A percentile compares a stretch with the other conserved stretches of the same genome.
Conservation (phyloP, 805 yeast genomes). For the Lipomyces yamadae region DNA sequence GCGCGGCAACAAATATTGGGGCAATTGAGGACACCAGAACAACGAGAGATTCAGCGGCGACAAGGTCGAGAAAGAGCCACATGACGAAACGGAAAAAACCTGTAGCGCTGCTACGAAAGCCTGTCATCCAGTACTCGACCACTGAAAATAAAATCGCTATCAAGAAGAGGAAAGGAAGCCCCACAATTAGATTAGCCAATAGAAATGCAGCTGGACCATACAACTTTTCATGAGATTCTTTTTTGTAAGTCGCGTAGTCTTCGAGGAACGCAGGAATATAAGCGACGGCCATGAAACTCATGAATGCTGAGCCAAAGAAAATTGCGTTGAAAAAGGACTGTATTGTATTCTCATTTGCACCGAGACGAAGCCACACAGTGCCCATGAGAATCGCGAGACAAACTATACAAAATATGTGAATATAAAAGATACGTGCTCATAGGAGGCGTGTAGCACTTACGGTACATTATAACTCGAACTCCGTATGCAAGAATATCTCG, state of each 20-base stretch:
- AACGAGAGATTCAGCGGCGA: slow-evolving; percentile 52
- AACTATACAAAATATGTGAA: slow-evolving; percentile 22
- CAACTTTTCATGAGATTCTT: slow-evolving; percentile 49
- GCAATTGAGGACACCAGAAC: slow-evolving; percentile 46
- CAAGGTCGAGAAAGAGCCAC: slow-evolving; percentile 50
- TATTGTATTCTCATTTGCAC: slow-evolving; percentile 40
- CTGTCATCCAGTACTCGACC: slow-evolving; percentile 48
- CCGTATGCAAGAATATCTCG: slow-evolving; percentile 49
- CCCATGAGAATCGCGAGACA: slow-evolving; percentile 53
- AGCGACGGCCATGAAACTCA: slow-evolving; percentile 43
- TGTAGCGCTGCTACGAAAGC: slow-evolving; percentile 44
- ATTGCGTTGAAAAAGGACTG: slow-evolving; percentile 47
- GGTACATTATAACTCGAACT: slow-evolving; percentile 49
- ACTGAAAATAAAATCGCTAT: slow-evolving; percentile 46
- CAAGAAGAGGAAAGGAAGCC: slow-evolving; percentile 48
- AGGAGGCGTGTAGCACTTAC: neutral
- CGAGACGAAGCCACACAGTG: slow-evolving; percentile 48
- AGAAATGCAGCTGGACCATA: slow-evolving; percentile 49
- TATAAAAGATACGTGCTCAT: neutral
- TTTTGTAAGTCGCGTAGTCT: slow-evolving; percentile 44
- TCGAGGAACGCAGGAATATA: slow-evolving; percentile 51
- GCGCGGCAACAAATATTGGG: slow-evolving; percentile 49
- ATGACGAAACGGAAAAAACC: slow-evolving; percentile 48
- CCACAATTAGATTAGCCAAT: slow-evolving; percentile 48
- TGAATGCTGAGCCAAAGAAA: slow-evolving; percentile 53